Percentiles rank a stretch among this genome's conserved stretches.
Evolutionary conservation across 179 eudicot genomes (phyloP).

Genomic region (Vitellaria paradoxa): DNA sequence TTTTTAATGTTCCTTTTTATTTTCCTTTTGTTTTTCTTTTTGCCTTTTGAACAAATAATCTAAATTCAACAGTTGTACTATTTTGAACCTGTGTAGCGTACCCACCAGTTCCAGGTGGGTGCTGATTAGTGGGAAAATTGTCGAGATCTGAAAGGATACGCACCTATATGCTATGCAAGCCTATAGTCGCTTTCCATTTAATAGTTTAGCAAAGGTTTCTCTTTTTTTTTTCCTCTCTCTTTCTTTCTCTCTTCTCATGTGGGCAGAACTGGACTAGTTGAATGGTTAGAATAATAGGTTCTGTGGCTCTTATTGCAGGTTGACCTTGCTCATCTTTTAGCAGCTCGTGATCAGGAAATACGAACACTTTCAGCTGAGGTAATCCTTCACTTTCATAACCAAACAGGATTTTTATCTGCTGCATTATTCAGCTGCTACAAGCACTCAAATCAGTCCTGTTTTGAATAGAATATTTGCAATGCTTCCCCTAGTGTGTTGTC

Average conservation of each 20-base stretch:
- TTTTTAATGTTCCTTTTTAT: neutral
- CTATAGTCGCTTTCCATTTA: neutral
- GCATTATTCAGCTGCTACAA: neutral
- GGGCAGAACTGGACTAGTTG: neutral
- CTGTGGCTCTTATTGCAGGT: constrained; percentile 50
- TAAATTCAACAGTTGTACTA: neutral
- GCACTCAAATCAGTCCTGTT: neutral
- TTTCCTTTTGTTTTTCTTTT: neutral
- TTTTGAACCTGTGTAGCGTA: neutral
- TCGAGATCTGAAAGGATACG: neutral
- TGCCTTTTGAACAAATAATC: neutral
- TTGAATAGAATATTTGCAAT: neutral
- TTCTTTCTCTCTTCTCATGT: neutral
- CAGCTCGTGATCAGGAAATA: constrained; percentile 97
- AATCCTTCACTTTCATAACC: constrained; percentile 8
- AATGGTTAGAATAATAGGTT: constrained; percentile 5
- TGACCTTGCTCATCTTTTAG: constrained; percentile 95
- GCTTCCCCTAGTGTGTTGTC: neutral
- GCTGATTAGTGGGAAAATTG: neutral
- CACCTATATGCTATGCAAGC: neutral
- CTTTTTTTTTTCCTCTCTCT: too few relatives aligned
- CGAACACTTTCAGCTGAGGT: constrained; percentile 99
- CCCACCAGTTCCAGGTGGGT: neutral
- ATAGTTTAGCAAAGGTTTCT: neutral
- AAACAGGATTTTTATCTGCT: neutral